These are phyloP conservation scores for Podospora australis DNA, from an alignment of 495 filamentous ascomycete species.

Conservation along the genomic window DNA sequence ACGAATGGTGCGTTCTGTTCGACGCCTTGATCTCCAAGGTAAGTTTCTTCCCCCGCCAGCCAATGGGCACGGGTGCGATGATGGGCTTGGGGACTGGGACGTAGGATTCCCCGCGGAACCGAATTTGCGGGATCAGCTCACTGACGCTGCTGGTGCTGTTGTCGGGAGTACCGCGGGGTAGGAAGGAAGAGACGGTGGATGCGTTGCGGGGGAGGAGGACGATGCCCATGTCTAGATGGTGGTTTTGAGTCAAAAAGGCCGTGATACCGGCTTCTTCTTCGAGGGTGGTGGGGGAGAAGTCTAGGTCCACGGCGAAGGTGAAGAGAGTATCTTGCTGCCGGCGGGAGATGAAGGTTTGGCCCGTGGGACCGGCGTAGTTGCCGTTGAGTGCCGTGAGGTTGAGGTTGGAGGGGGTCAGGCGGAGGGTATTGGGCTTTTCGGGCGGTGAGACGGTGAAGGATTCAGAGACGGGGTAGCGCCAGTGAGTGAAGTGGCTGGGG, in stretches of 20 bases:
- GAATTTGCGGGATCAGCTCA: constrained; percentile 27
- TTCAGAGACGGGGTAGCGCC: constrained; percentile 37
- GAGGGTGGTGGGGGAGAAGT: constrained; percentile 28
- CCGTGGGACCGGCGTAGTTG: constrained; percentile 35
- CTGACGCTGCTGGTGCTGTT: constrained; percentile 1
- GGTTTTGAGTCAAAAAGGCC: constrained; percentile 46
- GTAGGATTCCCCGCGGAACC: constrained; percentile 35
- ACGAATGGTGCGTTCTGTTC: constrained; percentile 41
- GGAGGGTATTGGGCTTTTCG: constrained; percentile 31
- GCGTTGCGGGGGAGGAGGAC: constrained; percentile 29
- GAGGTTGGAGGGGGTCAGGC: constrained; percentile 34
- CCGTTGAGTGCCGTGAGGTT: constrained; percentile 44
- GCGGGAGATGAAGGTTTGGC: constrained; percentile 42
- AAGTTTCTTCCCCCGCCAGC: constrained; percentile 30
- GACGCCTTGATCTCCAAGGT: constrained; percentile 39
- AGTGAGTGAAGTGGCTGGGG: constrained; percentile 43
- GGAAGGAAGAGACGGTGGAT: constrained; percentile 12
- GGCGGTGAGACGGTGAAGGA: constrained; percentile 38
- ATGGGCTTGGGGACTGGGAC: constrained; percentile 26
- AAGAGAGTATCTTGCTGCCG: constrained; percentile 48
- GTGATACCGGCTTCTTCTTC: constrained; percentile 40
- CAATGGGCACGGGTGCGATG: constrained; percentile 22
- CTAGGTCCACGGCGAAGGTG: constrained; percentile 36
- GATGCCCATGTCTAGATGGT: constrained; percentile 47
- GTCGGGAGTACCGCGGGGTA: no score